Evolutionary conservation across 768 basidiomycete genomes (phyloP), one percentile per base, ranked within the genome.

Genomic region (Mycena olivaceomarginata): DNA sequence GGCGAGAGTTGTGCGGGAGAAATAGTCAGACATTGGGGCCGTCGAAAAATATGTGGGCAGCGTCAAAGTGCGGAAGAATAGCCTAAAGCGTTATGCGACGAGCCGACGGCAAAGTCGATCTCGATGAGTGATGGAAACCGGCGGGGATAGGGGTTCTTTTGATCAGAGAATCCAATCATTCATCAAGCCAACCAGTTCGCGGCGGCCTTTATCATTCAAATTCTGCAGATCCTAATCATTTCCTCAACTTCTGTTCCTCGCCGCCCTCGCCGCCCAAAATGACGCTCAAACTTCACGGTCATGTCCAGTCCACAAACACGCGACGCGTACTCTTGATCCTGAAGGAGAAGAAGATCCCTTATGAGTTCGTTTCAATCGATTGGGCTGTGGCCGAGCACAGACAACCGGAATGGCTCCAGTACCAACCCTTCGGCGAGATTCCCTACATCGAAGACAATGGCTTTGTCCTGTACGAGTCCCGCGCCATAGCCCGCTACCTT

Each of bases 401-500:
- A 15, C 64, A 71, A 22, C 65, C 65, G 16, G 75, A 40, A 40
- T 67, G 70, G 63, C 66, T 72, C 5, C 37, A 56, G 46, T 59
- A 39, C 16, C 65, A 72, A 1, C 76, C 76, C 18, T 77, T 77
- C 45, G 70, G 16, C 7, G 7, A 62, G 39, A 62, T 76, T 4
- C 75, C 75, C 2, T 70, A 70, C 48, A 72, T 72, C 51, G 65
- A 88, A 67, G 90, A 91, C 18, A 89, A 89, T 57, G 91, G 89
- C 7, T 88, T 92, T 79, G 81, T 86, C 70, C 77, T 93, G 37
- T 91, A 86, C 81, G 91, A 91, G 77, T 86, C 86, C 18, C 89
- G 91, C 39, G 90, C 90, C 0, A 90, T 92, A 59, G 77, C 76
- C 8, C 87, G 89, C 25, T 93, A 92, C 80, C 72, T 91, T 75